Evolutionary conservation across 805 yeast genomes (phyloP).

Genomic region (Hanseniaspora mollemarum): DNA sequence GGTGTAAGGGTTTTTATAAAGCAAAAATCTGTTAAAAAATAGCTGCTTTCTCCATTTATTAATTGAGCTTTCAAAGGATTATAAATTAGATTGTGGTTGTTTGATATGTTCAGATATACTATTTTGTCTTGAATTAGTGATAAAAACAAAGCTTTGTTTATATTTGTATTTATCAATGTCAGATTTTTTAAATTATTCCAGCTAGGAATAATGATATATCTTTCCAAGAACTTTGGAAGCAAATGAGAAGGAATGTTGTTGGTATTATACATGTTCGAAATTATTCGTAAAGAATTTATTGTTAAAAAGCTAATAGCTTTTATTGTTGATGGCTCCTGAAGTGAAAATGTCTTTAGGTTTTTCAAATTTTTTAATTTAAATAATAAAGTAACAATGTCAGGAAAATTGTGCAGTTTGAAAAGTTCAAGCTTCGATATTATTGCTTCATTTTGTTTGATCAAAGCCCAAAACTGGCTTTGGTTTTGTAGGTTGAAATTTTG

Average conservation of each 20-base stretch:
- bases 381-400: neutral
- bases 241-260: neutral
- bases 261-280: constrained; percentile 1
- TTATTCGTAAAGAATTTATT: neutral
- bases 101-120: constrained; percentile 1
- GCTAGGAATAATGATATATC: constrained; percentile 3
- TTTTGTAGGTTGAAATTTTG: constrained; percentile 1
- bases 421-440: neutral
- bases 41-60: neutral
- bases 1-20: neutral
- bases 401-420: neutral
- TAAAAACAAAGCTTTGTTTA: constrained; percentile 3
- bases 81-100: constrained; percentile 9
- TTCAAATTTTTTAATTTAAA: neutral
- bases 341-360: constrained; percentile 6
- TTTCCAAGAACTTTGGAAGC: neutral
- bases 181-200: constrained; percentile 8
- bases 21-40: neutral
- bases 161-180: constrained; percentile 8
- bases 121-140: neutral
- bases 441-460: neutral
- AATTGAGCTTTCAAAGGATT: neutral
- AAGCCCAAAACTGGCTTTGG: neutral
- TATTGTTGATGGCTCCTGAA: constrained; percentile 1
- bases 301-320: neutral